Evolutionary conservation across 192 early-diverging fungal species (phyloP).

Genomic region (Jimgerdemannia lactiflua): DNA sequence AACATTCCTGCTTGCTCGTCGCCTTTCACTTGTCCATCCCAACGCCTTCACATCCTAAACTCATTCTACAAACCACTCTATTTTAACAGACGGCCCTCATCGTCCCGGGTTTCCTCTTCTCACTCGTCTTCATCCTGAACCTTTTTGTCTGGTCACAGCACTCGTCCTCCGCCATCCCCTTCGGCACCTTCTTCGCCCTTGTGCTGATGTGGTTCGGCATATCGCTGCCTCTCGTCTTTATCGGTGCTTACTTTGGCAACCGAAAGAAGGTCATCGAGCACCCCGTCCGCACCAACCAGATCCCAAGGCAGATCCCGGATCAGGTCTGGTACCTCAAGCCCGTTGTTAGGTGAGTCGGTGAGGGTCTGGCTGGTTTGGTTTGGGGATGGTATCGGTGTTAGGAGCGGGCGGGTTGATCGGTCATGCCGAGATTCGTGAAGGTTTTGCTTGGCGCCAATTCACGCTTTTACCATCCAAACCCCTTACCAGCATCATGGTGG

Average conservation of each 20-base stretch:
- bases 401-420: no score
- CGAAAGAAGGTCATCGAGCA: slow-evolving; percentile 47
- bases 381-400: slow-evolving; percentile 50
- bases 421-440: no score
- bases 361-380: slow-evolving; percentile 52
- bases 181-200: slow-evolving; percentile 80
- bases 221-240: slow-evolving; percentile 73
- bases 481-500: slow-evolving; percentile 2
- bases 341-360: slow-evolving; percentile 48
- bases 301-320: slow-evolving; percentile 88
- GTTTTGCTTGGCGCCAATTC: no score
- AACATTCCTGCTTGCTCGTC: no score
- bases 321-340: slow-evolving; percentile 69
- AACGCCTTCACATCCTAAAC: no score
- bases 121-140: slow-evolving; percentile 70
- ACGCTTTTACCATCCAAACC: no score
- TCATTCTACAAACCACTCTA: no score
- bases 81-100: slow-evolving; percentile 43
- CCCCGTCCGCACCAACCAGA: slow-evolving; percentile 88
- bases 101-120: slow-evolving; percentile 58
- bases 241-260: slow-evolving; percentile 86
- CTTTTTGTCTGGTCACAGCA: slow-evolving; percentile 83
- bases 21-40: no score
- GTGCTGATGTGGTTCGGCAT: slow-evolving; percentile 79
- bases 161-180: slow-evolving; percentile 90